Conservation (phyloP, 1,284 basidiomycete genomes). For the Puccinia polysora region DNA sequence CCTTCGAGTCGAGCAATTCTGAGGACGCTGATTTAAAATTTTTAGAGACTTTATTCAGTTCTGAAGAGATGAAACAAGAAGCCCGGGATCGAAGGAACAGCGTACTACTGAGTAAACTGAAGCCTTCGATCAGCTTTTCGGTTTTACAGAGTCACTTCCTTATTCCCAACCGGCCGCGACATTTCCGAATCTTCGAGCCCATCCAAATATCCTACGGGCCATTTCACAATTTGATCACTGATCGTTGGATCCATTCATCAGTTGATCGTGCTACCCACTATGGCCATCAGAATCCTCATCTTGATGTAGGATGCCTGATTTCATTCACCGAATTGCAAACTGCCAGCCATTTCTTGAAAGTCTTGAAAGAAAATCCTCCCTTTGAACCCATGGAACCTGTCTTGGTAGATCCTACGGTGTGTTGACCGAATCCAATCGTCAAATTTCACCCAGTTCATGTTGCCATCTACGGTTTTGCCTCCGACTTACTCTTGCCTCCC, state of each 20-base stretch:
- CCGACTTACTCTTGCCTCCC: no score
- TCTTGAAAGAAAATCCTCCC: slow-evolving; percentile 26
- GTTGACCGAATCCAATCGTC: no score
- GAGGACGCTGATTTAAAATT: background rate
- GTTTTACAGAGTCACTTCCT: slow-evolving; percentile 27
- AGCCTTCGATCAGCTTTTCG: slow-evolving; percentile 13
- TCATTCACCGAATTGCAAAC: slow-evolving; percentile 12
- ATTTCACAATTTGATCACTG: no score
- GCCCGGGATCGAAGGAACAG: background rate
- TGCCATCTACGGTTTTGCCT: background rate
- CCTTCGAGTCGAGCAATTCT: background rate
- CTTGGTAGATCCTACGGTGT: slow-evolving; percentile 36
- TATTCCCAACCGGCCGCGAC: slow-evolving; percentile 16
- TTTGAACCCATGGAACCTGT: slow-evolving; percentile 26
- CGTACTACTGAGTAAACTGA: slow-evolving; percentile 21
- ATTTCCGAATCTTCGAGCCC: slow-evolving; percentile 34
- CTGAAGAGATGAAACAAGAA: background rate
- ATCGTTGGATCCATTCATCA: no score
- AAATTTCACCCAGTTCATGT: background rate
- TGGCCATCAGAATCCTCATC: background rate
- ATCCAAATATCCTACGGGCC: slow-evolving; percentile 23
- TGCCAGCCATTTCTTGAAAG: slow-evolving; percentile 21
- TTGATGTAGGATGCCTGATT: slow-evolving; percentile 26
- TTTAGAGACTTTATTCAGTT: background rate
- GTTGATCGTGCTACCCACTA: background rate